These are phyloP conservation scores for Colletotrichum nymphaeae DNA, from an alignment of 2,329 filamentous ascomycete genomes.

Conservation along the genomic window DNA sequence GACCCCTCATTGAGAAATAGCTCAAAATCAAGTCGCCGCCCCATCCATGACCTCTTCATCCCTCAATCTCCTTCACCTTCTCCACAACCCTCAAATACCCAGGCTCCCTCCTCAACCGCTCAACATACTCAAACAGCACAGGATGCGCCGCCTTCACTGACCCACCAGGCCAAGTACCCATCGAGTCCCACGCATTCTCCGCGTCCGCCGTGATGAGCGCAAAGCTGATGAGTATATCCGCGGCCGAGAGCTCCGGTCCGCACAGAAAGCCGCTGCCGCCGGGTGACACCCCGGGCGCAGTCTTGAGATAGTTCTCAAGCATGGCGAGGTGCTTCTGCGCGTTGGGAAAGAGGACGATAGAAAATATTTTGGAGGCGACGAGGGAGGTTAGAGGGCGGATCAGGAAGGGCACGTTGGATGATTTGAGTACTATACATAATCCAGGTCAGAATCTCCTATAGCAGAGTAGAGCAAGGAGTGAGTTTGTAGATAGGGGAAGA, in stretches of 20 bases:
- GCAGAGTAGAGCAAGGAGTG: too few species aligned
- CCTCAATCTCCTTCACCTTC: constrained; percentile 62
- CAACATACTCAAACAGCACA: constrained; percentile 58
- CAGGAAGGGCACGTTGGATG: constrained; percentile 61
- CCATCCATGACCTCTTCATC: constrained; percentile 28
- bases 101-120: constrained; percentile 55
- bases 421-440: constrained; percentile 52
- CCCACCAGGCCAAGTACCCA: constrained; percentile 55
- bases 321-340: constrained; percentile 58
- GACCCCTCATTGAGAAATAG: too few species aligned
- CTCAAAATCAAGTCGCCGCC: not conserved
- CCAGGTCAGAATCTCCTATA: too few species aligned
- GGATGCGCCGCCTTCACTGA: constrained; percentile 54
- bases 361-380: constrained; percentile 56
- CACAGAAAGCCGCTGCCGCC: constrained; percentile 59
- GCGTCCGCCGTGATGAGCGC: constrained; percentile 54
- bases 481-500: not conserved
- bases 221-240: constrained; percentile 66
- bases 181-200: constrained; percentile 49
- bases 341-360: constrained; percentile 58
- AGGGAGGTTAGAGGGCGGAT: constrained; percentile 62
- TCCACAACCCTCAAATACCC: constrained; percentile 60
- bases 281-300: constrained; percentile 46
- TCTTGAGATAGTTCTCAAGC: constrained; percentile 60
- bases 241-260: constrained; percentile 59